These are phyloP conservation scores for Furcasterigmium sp. DNA, from an alignment of 2,329 filamentous ascomycete species.

Conservation along the genomic window DNA sequence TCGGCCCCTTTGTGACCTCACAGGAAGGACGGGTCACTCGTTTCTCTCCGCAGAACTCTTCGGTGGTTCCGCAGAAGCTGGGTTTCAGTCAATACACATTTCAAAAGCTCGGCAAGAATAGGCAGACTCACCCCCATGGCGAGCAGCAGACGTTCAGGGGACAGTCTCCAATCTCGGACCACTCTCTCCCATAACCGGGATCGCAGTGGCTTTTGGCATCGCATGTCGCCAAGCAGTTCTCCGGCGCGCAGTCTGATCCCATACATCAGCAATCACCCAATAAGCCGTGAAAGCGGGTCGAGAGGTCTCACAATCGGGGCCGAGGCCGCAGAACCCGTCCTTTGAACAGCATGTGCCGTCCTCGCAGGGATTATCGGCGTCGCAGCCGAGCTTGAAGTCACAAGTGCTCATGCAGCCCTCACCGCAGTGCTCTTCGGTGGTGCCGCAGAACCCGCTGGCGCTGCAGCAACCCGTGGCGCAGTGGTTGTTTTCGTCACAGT, in stretches of 20 bases:
- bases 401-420: slow-evolving; percentile 1
- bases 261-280: not conserved
- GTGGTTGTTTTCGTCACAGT: not conserved
- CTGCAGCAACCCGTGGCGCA: slow-evolving; percentile 1
- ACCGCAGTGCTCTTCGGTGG: slow-evolving; percentile 1
- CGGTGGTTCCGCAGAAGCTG: slow-evolving; percentile 24
- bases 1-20: not conserved
- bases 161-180: not conserved
- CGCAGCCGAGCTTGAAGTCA: not conserved
- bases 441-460: slow-evolving; percentile 2
- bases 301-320: not conserved
- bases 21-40: not conserved
- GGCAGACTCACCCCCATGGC: not conserved
- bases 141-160: not conserved
- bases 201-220: not conserved
- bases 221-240: not conserved
- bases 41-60: slow-evolving; percentile 16
- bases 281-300: not conserved
- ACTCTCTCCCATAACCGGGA: not conserved
- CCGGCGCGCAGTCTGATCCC: not conserved
- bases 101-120: too few relatives aligned
- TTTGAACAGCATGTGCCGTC: not conserved
- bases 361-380: not conserved
- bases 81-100: too few relatives aligned
- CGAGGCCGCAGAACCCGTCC: not conserved